These are phyloP conservation scores for Jatropha podagrica DNA, from an alignment of 441 rosid genomes.

Conservation along the genomic window DNA sequence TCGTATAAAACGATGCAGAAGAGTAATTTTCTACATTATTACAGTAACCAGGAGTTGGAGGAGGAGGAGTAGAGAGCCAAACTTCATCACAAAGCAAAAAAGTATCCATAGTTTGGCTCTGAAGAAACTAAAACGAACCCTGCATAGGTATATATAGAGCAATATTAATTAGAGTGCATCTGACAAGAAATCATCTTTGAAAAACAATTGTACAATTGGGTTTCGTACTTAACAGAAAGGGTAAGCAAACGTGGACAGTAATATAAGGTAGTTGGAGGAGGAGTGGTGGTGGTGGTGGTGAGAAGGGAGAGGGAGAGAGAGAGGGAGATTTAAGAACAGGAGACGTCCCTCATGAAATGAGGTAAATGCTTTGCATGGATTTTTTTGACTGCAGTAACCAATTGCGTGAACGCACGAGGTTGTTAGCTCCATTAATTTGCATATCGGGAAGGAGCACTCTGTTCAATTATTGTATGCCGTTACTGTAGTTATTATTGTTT, in stretches of 20 bases:
- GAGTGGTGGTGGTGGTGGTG: constrained; percentile 26
- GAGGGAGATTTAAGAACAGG: constrained; percentile 34
- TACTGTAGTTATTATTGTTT: not conserved
- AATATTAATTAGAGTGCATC: not conserved
- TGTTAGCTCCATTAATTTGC: not conserved
- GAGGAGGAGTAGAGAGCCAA: constrained; percentile 40
- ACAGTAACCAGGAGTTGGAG: constrained; percentile 28
- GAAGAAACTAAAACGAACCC: not conserved
- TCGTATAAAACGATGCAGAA: constrained; percentile 19
- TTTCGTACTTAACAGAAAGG: not conserved
- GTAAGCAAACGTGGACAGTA: not conserved
- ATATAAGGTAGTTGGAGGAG: constrained; percentile 11
- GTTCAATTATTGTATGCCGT: no score
- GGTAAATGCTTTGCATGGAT: constrained; percentile 60
- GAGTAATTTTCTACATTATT: constrained; percentile 4
- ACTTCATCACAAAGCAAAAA: constrained; percentile 69
- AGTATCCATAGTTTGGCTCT: constrained; percentile 41
- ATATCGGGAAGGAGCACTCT: not conserved
- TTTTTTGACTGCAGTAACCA: constrained; percentile 44
- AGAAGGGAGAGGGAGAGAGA: not conserved
- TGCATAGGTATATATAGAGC: not conserved
- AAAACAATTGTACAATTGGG: not conserved
- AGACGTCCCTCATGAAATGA: constrained; percentile 72
- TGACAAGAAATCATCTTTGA: constrained; percentile 15
- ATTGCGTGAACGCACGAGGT: constrained; percentile 74